Conservation (phyloP, 805 yeast genomes). For the Nakazawaea pomicola region DNA sequence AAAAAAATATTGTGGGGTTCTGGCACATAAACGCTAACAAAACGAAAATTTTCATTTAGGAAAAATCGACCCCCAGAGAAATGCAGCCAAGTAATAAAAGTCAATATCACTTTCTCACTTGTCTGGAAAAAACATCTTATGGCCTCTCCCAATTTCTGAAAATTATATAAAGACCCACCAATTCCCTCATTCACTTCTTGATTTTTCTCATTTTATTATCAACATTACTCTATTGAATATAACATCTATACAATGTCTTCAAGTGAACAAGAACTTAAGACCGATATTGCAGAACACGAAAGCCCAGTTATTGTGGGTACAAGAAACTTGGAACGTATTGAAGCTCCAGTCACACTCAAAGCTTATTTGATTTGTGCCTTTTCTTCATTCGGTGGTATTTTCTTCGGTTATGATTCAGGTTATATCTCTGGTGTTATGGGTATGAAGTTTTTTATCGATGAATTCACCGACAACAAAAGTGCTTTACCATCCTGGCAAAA, state of each 20-base stretch:
- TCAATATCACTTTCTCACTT: too few species aligned
- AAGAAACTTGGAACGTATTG: conserved; percentile 22
- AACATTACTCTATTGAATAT: neutral
- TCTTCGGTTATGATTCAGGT: conserved; percentile 69
- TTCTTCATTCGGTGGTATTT: conserved; percentile 64
- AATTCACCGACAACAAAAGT: conserved; percentile 18
- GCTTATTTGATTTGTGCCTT: conserved; percentile 43
- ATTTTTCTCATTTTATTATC: neutral
- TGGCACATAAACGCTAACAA: too few species aligned
- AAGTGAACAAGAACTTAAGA: conserved; percentile 8
- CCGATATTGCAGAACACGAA: neutral
- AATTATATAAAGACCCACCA: neutral
- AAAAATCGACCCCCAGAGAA: too few species aligned
- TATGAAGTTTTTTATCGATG: conserved; percentile 42
- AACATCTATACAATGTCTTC: conserved; percentile 6
- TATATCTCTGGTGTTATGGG: conserved; percentile 62
- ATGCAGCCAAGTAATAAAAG: too few species aligned
- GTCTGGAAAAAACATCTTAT: neutral
- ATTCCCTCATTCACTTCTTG: neutral
- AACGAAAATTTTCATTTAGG: too few species aligned
- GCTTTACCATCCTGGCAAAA: conserved; percentile 26
- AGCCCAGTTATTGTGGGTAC: conserved; percentile 13
- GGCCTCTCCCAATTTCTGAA: too few species aligned
- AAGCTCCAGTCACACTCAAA: conserved; percentile 31
- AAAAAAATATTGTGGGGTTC: too few species aligned